A percentile compares a stretch with the other conserved stretches of the same genome.
Conservation (phyloP, 192 early-diverging fungal genomes). For the Mortierella alpina region DNA sequence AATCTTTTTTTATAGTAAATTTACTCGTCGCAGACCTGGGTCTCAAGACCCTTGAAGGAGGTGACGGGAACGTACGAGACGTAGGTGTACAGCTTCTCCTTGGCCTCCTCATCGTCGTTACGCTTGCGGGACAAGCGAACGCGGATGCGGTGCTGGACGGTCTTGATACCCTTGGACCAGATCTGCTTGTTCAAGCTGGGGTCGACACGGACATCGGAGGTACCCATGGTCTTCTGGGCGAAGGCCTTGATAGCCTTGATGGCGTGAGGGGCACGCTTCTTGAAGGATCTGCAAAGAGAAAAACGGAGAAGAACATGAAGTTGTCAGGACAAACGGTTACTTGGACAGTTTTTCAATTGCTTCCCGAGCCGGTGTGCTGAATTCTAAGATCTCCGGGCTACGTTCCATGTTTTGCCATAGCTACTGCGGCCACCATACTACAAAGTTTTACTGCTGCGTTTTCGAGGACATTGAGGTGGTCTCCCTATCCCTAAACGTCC, state of each 20-base stretch:
- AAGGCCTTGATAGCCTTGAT: conserved; percentile 94
- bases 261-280: conserved; percentile 96
- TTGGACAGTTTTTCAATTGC: too few species aligned
- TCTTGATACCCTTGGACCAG: conserved; percentile 95
- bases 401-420: background rate
- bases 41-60: conserved; percentile 91
- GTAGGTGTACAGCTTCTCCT: conserved; percentile 97
- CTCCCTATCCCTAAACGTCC: background rate
- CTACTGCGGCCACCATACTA: background rate
- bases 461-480: background rate
- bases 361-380: too few species aligned
- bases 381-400: background rate
- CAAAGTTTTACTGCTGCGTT: background rate
- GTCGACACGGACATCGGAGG: conserved; percentile 96
- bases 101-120: conserved; percentile 96
- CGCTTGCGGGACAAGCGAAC: conserved; percentile 94
- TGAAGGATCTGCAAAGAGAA: conserved; percentile 78
- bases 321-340: background rate
- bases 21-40: conserved; percentile 73
- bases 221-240: conserved; percentile 94
- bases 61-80: conserved; percentile 90
- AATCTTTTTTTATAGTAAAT: background rate
- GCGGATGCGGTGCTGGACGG: conserved; percentile 94
- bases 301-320: background rate
- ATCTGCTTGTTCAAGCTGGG: conserved; percentile 94